phyloP scores from a whole-genome alignment of 2,329 filamentous ascomycete genomes.

The Hypoxylon sp. region DNA sequence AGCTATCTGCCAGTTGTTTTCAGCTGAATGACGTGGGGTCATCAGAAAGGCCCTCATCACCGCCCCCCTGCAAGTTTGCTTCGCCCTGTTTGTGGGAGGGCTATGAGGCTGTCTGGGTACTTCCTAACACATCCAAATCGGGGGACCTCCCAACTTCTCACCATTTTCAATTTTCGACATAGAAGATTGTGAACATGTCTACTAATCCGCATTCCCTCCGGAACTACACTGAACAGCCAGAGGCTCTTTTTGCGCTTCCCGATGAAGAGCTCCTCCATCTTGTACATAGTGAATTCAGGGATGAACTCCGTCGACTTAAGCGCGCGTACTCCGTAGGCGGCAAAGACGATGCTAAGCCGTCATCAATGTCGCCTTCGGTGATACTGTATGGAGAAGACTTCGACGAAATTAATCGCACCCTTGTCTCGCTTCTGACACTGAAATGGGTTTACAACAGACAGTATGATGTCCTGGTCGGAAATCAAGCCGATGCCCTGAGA shows the following conservation, averaged over 20 bases:
- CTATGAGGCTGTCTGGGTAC: conserved; percentile 15
- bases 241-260: conserved; percentile 33
- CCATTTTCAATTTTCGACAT: background rate
- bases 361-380: conserved; percentile 48
- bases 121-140: background rate
- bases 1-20: too few relatives aligned
- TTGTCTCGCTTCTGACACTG: conserved; percentile 56
- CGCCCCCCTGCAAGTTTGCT: conserved; percentile 5
- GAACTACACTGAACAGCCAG: conserved; percentile 7
- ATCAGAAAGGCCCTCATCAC: background rate
- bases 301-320: conserved; percentile 53
- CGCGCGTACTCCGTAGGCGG: conserved; percentile 49
- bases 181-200: conserved; percentile 22
- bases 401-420: conserved; percentile 59
- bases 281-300: conserved; percentile 48
- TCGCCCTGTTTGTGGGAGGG: conserved; percentile 6
- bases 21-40: too few relatives aligned
- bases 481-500: conserved; percentile 48
- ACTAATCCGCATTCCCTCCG: background rate
- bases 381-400: conserved; percentile 54
- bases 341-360: conserved; percentile 20
- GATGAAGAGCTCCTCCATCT: conserved; percentile 49
- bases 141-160: background rate
- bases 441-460: conserved; percentile 57
- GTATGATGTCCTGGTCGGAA: conserved; percentile 53